Conservation (phyloP, 2,329 filamentous ascomycete species). For the Microsporum ferrugineum region DNA sequence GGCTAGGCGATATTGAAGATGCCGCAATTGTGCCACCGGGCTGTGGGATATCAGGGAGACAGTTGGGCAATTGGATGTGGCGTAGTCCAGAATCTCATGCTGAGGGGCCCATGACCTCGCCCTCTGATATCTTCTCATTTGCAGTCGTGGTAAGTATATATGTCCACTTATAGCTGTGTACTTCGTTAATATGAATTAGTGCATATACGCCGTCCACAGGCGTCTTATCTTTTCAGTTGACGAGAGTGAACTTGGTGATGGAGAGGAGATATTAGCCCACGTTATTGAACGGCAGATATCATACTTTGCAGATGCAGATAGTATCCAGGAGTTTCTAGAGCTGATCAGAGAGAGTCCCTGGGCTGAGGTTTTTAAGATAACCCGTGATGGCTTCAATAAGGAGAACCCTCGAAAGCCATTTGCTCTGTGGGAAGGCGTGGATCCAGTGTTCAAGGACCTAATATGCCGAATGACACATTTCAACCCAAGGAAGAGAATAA, state of each 20-base stretch:
- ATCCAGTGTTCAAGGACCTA: slow-evolving; percentile 23
- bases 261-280: slow-evolving; percentile 26
- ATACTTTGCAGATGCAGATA: slow-evolving; percentile 36
- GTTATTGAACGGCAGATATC: slow-evolving; percentile 39
- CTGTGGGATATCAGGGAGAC: slow-evolving; percentile 10
- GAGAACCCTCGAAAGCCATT: slow-evolving; percentile 36
- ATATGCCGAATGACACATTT: slow-evolving; percentile 23
- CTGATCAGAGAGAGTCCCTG: slow-evolving; percentile 25
- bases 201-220: slow-evolving; percentile 35
- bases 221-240: slow-evolving; percentile 31
- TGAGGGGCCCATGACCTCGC: slow-evolving; percentile 14
- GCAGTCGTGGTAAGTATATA: slow-evolving; percentile 9
- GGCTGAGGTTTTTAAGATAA: slow-evolving; percentile 28
- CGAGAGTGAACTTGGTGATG: slow-evolving; percentile 23
- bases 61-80: slow-evolving; percentile 22
- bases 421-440: slow-evolving; percentile 28
- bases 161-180: neutral
- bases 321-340: slow-evolving; percentile 27
- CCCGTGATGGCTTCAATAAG: slow-evolving; percentile 31
- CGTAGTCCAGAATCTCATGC: slow-evolving; percentile 23
- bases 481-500: slow-evolving; percentile 21
- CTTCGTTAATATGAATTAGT: slow-evolving; percentile 19
- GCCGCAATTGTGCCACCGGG: slow-evolving; percentile 4
- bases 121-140: slow-evolving; percentile 18
- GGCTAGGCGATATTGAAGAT: slow-evolving; percentile 20